Evolutionary conservation across 2,329 filamentous ascomycete species (phyloP).

Genomic region (Penicillium sp.): DNA sequence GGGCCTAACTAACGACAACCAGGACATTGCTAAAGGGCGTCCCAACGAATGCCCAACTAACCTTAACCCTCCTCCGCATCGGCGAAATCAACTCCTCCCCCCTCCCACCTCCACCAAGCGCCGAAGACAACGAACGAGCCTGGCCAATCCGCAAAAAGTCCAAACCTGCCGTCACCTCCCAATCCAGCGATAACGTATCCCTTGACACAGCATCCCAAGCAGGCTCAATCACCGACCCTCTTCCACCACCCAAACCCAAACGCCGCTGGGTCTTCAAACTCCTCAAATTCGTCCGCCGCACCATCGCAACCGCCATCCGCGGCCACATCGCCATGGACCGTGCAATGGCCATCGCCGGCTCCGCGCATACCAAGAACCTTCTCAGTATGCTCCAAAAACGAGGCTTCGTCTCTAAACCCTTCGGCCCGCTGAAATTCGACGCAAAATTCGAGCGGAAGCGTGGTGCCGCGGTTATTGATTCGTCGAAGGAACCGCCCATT

Average conservation of each 20-base stretch:
- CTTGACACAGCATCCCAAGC: not conserved
- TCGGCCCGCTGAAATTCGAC: constrained; percentile 75
- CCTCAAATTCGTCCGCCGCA: constrained; percentile 66
- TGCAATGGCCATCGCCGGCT: constrained; percentile 64
- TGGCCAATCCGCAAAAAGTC: constrained; percentile 47
- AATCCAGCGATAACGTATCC: constrained; percentile 55
- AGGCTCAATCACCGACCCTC: not conserved
- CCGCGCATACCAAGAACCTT: constrained; percentile 65
- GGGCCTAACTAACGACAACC: constrained; percentile 8
- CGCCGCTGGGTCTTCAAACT: constrained; percentile 49
- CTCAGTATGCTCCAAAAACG: constrained; percentile 64
- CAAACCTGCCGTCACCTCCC: constrained; percentile 49
- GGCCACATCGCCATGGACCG: constrained; percentile 71
- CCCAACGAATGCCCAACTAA: constrained; percentile 81
- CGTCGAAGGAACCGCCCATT: constrained; percentile 34
- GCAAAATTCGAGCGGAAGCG: constrained; percentile 68
- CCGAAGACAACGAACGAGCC: constrained; percentile 32
- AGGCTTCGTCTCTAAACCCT: constrained; percentile 42
- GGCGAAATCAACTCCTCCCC: constrained; percentile 80
- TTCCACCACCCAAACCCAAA: constrained; percentile 18
- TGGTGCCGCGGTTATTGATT: constrained; percentile 67
- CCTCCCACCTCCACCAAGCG: constrained; percentile 61
- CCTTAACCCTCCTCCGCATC: constrained; percentile 75
- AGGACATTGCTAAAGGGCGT: constrained; percentile 73
- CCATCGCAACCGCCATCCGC: constrained; percentile 68